Evolutionary conservation across 768 basidiomycete species (phyloP).

Genomic region (Leucocoprinus sp.): DNA sequence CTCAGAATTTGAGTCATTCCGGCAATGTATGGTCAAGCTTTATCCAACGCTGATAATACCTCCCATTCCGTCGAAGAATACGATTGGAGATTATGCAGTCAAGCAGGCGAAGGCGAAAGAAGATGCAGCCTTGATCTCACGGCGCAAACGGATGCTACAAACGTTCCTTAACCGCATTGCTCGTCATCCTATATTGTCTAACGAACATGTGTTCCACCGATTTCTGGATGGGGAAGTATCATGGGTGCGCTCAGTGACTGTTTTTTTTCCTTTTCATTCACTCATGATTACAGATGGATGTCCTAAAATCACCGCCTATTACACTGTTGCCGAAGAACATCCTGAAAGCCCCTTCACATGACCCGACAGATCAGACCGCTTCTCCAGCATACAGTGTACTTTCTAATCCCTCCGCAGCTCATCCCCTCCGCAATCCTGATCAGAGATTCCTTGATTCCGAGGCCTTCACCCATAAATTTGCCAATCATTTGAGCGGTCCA

Average conservation of each 20-base stretch:
- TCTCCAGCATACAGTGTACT: constrained; percentile 74
- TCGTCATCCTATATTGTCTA: constrained; percentile 89
- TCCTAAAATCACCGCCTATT: constrained; percentile 86
- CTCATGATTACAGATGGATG: constrained; percentile 60
- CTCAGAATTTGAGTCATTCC: constrained; percentile 94
- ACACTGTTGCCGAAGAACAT: constrained; percentile 92
- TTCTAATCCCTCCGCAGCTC: constrained; percentile 82
- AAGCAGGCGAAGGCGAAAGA: constrained; percentile 97
- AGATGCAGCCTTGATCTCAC: constrained; percentile 83
- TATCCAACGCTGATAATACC: constrained; percentile 97
- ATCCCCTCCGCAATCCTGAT: constrained; percentile 87
- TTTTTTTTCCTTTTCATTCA: not conserved
- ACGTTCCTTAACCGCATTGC: constrained; percentile 89
- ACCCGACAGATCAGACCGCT: constrained; percentile 75
- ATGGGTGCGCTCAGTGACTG: constrained; percentile 56
- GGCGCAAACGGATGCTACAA: constrained; percentile 90
- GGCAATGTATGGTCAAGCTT: constrained; percentile 72
- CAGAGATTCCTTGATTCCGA: constrained; percentile 96
- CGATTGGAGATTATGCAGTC: constrained; percentile 91
- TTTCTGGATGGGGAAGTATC: constrained; percentile 95
- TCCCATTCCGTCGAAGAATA: constrained; percentile 96
- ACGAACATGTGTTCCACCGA: constrained; percentile 92
- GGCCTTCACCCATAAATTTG: constrained; percentile 92
- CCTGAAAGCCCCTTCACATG: constrained; percentile 90
- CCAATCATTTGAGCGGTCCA: constrained; percentile 80